Base-by-base conservation (phyloP, 2,329 filamentous ascomycete species). In the Helminthosporium solani region DNA sequence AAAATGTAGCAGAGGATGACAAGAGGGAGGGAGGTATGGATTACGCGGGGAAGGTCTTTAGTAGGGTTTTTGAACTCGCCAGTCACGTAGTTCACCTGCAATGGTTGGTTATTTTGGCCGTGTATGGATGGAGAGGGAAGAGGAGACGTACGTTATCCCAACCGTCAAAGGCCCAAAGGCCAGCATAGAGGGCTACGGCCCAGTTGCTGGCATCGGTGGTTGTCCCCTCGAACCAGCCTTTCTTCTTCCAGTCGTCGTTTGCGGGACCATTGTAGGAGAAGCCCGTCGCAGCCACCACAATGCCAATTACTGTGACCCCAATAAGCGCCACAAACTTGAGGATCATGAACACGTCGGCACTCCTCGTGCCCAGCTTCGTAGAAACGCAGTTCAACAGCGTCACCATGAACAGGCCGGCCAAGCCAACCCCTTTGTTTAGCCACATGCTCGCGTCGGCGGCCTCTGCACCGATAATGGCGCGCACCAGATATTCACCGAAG, bases 91-190 rank as follows among this genome's bases (percentile, higher is more conserved):
- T 96, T 99, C 52, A 92, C 95, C 89, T 94, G 53, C 8, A 7
- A 12, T 12, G 51, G 58, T 60, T 47, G 48, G 44, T 20, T 3
- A 38, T n/a, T 27, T 19, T 18, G 33, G 36, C 25, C 20, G 23
- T 20, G 27, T 39, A 25, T 20, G 12, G 18, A 16, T 7, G 7
- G n/a, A n/a, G 35, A 6, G 18, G 16, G 20, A 25, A 21, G 25
- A 20, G 39, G 77, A 16, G n/a, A 11, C 86, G 75, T 74, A 94
- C 90, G 70, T 99, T 99, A 67, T 99, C 94, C 94, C 94, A 99
- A 23, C 94, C 94, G 67, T 99, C 94, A 72, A 94, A 99, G 1
- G 94, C 94, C 94, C 94, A 99, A 4, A 99, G 78, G 7, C 94
- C 94, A 14, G 90, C 92, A 68, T 99, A 99, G 37, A 99, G 73